Evolutionary conservation across 768 basidiomycete species (phyloP).

Genomic region (Termitomyces sp.): DNA sequence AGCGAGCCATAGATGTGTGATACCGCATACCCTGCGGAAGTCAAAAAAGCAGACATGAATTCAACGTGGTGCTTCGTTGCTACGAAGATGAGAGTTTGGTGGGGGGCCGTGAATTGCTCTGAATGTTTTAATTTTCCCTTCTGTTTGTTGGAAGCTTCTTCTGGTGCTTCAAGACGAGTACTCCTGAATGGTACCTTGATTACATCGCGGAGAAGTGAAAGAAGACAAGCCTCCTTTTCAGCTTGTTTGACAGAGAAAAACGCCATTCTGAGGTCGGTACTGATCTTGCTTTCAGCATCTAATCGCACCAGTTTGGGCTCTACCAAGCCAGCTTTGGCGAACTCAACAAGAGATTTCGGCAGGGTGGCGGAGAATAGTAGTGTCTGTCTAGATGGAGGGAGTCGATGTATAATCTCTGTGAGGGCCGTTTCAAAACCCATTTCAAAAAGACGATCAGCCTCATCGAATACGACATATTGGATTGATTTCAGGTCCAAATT

Average conservation of each 20-base stretch:
- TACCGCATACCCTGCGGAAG: constrained; percentile 77
- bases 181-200: constrained; percentile 70
- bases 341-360: constrained; percentile 93
- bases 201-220: constrained; percentile 80
- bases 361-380: constrained; percentile 95
- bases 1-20: constrained; percentile 96
- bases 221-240: constrained; percentile 91
- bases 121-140: constrained; percentile 48
- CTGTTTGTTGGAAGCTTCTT: constrained; percentile 26
- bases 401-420: constrained; percentile 84
- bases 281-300: constrained; percentile 95
- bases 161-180: constrained; percentile 22
- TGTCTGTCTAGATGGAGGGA: constrained; percentile 84
- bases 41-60: constrained; percentile 76
- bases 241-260: constrained; percentile 90
- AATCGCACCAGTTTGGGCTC: constrained; percentile 95
- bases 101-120: constrained; percentile 54
- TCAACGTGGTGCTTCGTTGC: constrained; percentile 99
- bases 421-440: constrained; percentile 95
- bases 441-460: constrained; percentile 97
- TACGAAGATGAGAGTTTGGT: constrained; percentile 92
- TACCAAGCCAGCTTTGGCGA: constrained; percentile 94
- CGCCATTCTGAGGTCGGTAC: constrained; percentile 86
- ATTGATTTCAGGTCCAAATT: constrained; percentile 82
- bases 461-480: constrained; percentile 93